These are phyloP conservation scores for Coniochaeta prunicola DNA, from an alignment of 2,329 filamentous ascomycete genomes.

Conservation along the genomic window DNA sequence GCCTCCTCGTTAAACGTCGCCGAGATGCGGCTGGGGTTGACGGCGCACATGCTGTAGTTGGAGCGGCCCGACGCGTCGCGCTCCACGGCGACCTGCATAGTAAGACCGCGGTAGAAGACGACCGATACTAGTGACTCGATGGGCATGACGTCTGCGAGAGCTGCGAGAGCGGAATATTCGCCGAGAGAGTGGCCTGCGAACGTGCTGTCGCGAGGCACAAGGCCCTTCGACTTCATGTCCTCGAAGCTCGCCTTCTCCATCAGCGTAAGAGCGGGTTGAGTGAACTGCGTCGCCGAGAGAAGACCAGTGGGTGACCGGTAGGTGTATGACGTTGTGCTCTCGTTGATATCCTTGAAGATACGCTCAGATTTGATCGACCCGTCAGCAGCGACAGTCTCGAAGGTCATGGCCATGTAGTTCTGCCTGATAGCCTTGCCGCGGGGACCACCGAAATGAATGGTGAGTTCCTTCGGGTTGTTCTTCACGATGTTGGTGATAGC, in stretches of 20 bases:
- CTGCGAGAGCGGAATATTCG: constrained; percentile 95
- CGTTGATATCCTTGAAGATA: constrained; percentile 97
- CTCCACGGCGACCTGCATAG: constrained; percentile 98
- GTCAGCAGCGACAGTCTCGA: constrained; percentile 92
- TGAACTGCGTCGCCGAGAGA: constrained; percentile 96
- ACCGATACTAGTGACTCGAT: constrained; percentile 97
- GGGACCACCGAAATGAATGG: constrained; percentile 94
- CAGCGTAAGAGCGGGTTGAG: constrained; percentile 89
- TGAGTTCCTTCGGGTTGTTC: constrained; percentile 99
- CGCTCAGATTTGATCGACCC: constrained; percentile 95
- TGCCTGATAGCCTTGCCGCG: constrained; percentile 95
- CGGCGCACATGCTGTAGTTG: constrained; percentile 99
- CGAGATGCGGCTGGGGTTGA: constrained; percentile 96
- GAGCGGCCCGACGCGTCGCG: constrained; percentile 87
- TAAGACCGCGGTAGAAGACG: constrained; percentile 97
- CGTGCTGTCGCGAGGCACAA: constrained; percentile 92
- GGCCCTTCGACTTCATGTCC: constrained; percentile 95
- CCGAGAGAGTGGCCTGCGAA: constrained; percentile 97
- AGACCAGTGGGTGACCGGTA: constrained; percentile 93
- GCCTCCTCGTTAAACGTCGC: constrained; percentile 99
- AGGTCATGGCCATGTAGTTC: constrained; percentile 99
- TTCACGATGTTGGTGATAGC: constrained; percentile 98
- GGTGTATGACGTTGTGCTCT: constrained; percentile 90
- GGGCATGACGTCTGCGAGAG: constrained; percentile 97
- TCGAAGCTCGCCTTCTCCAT: constrained; percentile 99